Evolutionary conservation across 148 eudicot genomes (phyloP), one percentile per base, ranked within the genome.

Genomic region (Diospyros kaki): DNA sequence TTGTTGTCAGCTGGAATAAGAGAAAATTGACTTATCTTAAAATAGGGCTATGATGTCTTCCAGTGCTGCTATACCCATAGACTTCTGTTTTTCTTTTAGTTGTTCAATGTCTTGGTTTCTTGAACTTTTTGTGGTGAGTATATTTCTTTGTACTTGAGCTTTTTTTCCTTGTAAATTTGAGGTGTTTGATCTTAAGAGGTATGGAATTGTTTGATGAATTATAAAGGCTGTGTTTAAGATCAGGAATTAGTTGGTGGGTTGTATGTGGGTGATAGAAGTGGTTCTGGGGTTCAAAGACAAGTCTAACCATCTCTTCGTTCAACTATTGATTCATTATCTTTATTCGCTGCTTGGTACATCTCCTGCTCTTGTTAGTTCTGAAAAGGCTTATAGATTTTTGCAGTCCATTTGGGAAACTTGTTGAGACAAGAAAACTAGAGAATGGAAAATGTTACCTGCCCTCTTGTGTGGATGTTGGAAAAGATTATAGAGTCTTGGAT

Each of bases 41-140:
- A 28, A 28, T 28, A 92, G 94, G 92, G 92, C 94, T 94, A 92
- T 77, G 98, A 94, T 78, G 98, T 94, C 44, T 86, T 97, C 0
- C 97, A 94, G 60, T 90, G 98, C 97, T 92, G 97, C 97, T 91
- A 76, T 68, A 59, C 14, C 6, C n/a, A 62, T 9, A 4, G 65
- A 8, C 1, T 6, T 18, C 8, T 15, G 39, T 41, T 42, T 10
- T 40, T 45, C 65, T 48, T 42, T 17, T 28, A 38, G 5, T 13
- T 2, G 68, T 18, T 76, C 9, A 9, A 9, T 12, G 38, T 75
- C 41, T 63, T 51, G 18, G 70, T 68, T 56, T 42, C 6, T 13
- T 48, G 11, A 40, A 43, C 11, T 56, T 4, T 56, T 58, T 39
- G 51, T 55, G 52, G 6, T 50, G 46, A 2, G 68, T 45, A 2